Conservation (phyloP, 2,329 filamentous ascomycete species). For the Aspergillus japonicus region DNA sequence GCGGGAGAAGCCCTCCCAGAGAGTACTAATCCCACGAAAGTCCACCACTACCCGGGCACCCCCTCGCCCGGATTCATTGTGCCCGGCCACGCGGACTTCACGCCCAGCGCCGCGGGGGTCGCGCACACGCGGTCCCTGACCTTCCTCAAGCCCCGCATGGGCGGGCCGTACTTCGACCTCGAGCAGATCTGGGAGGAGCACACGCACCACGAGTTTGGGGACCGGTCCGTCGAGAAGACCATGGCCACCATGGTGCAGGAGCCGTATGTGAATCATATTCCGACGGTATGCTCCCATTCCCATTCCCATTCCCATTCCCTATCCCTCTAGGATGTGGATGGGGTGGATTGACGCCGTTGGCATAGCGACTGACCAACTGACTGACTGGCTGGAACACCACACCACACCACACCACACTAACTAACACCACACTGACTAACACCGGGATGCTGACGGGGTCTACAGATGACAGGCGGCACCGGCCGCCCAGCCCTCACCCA, state of each 20-base stretch:
- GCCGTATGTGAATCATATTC: constrained; percentile 76
- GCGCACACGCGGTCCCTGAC: constrained; percentile 65
- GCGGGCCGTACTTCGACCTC: constrained; percentile 69
- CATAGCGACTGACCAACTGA: no score
- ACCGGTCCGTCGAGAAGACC: constrained; percentile 66
- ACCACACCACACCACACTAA: no score
- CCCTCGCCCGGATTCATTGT: constrained; percentile 48
- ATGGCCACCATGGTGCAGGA: constrained; percentile 81
- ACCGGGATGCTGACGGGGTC: neutral
- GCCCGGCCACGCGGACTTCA: constrained; percentile 53
- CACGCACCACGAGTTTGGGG: constrained; percentile 67
- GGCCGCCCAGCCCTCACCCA: constrained; percentile 61
- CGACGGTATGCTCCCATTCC: constrained; percentile 54
- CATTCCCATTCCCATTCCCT: no score
- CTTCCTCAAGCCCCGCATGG: constrained; percentile 63
- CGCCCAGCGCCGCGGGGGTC: constrained; percentile 56
- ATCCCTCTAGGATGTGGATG: neutral
- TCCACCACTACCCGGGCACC: constrained; percentile 27
- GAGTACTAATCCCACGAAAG: no score
- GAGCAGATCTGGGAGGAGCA: constrained; percentile 80
- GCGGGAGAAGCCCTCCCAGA: neutral
- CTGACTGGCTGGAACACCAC: no score
- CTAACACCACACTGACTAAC: neutral
- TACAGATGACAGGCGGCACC: constrained; percentile 61
- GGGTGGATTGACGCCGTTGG: no score